Conservation (phyloP, 768 basidiomycete species). For the Rhizopogon rudus region DNA sequence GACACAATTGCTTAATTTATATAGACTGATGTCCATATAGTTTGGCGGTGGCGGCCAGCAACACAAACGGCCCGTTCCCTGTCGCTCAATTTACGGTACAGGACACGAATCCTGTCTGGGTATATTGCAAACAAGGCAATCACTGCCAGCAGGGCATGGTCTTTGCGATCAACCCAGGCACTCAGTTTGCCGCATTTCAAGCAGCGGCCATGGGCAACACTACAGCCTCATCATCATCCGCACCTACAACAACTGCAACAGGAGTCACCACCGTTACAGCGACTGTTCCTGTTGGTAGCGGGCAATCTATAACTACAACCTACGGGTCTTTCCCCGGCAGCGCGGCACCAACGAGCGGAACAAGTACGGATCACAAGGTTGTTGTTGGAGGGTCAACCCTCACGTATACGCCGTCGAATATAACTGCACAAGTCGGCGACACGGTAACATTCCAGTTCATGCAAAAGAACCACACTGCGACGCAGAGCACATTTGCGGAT, state of each 20-base stretch:
- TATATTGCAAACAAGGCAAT: constrained; percentile 50
- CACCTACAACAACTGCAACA: constrained; percentile 22
- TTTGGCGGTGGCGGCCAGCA: constrained; percentile 39
- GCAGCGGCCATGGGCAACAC: constrained; percentile 39
- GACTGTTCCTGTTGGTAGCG: constrained; percentile 30
- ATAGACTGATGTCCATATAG: constrained; percentile 26
- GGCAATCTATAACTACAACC: constrained; percentile 27
- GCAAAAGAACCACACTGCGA: constrained; percentile 47
- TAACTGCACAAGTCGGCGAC: constrained; percentile 42
- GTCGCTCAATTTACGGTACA: constrained; percentile 37
- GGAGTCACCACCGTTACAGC: constrained; percentile 31
- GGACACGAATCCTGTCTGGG: constrained; percentile 48
- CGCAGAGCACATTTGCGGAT: constrained; percentile 26
- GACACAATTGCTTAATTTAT: background rate
- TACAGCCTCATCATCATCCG: constrained; percentile 12
- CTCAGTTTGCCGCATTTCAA: constrained; percentile 50
- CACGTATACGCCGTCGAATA: constrained; percentile 39
- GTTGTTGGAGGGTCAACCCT: constrained; percentile 38
- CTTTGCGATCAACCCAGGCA: constrained; percentile 58
- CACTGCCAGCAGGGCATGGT: constrained; percentile 65
- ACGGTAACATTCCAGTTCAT: constrained; percentile 39
- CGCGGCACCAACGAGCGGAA: constrained; percentile 17
- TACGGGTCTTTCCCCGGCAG: constrained; percentile 31
- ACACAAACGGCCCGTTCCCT: constrained; percentile 39
- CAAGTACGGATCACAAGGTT: constrained; percentile 32